phyloP scores from a whole-genome alignment of 2,329 filamentous ascomycete species.

The Pseudocercospora vitis region DNA sequence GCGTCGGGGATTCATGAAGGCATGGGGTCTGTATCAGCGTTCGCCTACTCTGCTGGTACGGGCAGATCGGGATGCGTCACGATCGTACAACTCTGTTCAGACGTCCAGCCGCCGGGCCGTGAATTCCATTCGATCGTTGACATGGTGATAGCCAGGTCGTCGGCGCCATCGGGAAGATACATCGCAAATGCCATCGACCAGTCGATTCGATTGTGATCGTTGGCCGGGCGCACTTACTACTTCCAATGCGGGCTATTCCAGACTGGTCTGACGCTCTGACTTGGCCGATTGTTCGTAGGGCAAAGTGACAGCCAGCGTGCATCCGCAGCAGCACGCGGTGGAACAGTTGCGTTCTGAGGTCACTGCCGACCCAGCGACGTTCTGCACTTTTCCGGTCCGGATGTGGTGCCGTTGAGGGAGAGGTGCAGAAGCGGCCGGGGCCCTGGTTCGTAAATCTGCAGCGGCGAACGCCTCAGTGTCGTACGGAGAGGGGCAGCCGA shows the following conservation, averaged over 20 bases:
- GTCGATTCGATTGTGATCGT: not conserved
- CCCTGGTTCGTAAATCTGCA: constrained; percentile 2
- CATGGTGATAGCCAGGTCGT: constrained; percentile 22
- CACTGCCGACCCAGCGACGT: no score
- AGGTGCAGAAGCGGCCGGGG: constrained; percentile 10
- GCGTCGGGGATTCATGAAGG: constrained; percentile 6
- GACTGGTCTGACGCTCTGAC: constrained; percentile 3
- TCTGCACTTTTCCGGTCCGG: constrained; percentile 7
- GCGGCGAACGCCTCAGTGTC: constrained; percentile 4
- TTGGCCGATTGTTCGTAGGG: not conserved
- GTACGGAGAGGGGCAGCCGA: constrained; percentile 4
- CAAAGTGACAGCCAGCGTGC: constrained; percentile 13
- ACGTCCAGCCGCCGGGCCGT: constrained; percentile 1
- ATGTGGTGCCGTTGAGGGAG: constrained; percentile 11
- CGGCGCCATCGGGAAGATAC: constrained; percentile 15
- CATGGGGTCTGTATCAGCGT: not conserved
- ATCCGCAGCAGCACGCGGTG: constrained; percentile 1
- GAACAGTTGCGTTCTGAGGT: not conserved
- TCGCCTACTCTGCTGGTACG: constrained; percentile 11
- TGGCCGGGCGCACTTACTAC: not conserved
- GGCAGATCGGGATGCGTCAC: constrained; percentile 14
- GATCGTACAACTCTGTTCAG: constrained; percentile 12
- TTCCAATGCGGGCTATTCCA: no score
- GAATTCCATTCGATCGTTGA: constrained; percentile 5
- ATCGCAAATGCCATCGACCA: constrained; percentile 1